Evolutionary conservation across 495 filamentous ascomycete genomes (phyloP).

Genomic region (Aspergillus cavernicola): DNA sequence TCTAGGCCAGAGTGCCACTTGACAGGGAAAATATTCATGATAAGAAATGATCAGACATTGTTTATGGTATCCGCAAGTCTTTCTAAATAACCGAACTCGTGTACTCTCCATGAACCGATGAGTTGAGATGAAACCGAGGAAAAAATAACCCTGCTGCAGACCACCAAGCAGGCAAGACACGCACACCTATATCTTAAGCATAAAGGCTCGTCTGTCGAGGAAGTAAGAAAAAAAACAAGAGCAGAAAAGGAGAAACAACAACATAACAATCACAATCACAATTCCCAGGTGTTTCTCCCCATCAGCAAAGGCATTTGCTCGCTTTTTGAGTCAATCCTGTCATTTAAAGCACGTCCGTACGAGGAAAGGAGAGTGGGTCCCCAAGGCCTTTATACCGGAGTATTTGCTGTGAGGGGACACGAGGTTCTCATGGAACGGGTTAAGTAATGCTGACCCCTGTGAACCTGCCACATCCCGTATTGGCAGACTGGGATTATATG

Average conservation of each 20-base stretch:
- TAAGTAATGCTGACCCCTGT: constrained; percentile 1
- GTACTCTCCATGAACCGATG: background rate
- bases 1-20: too few relatives aligned
- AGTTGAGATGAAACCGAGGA: constrained; percentile 4
- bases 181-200: constrained; percentile 18
- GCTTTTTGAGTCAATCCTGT: background rate
- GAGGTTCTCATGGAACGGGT: constrained; percentile 3
- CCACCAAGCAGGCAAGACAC: constrained; percentile 2
- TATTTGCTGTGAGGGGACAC: constrained; percentile 9
- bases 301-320: constrained; percentile 1
- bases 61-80: background rate
- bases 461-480: constrained; percentile 10
- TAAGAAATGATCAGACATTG: background rate
- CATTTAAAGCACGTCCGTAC: background rate
- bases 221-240: background rate
- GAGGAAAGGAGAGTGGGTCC: background rate
- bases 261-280: background rate
- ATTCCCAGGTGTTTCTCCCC: background rate
- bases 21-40: too few relatives aligned
- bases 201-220: constrained; percentile 10
- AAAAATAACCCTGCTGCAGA: constrained; percentile 4
- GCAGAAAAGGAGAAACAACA: background rate
- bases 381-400: constrained; percentile 5
- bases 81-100: background rate
- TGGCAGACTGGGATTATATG: constrained; percentile 4